Evolutionary conservation across 306 rosid genomes (phyloP), one percentile per base, ranked within the genome.

Genomic region (Inga oerstediana): DNA sequence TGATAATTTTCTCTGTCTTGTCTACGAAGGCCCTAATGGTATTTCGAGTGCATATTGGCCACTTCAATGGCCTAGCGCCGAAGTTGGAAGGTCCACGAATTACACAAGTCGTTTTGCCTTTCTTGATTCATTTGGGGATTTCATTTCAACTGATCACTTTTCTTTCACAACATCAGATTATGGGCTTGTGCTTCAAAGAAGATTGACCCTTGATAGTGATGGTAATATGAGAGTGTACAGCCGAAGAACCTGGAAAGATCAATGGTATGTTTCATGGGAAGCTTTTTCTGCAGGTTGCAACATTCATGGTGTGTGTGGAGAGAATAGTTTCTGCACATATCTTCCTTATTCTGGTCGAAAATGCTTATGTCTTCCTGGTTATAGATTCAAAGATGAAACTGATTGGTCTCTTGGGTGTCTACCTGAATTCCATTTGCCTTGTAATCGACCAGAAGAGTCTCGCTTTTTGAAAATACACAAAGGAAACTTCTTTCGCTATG

Each of bases 391-490:
- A 44, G 80, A 77, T 10, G 39, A 10, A 2, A 54, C 67, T 14
- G 83, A 88, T 72, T 82, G 81, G 87, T 72, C 87, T 16, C 14
- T 72, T 15, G 94, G 94, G 11, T 91, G 92, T 37, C 3, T 17
- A 19, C 61, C 61, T 5, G 24, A 54, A n/a, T 54, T 54, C 17
- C 6, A 54, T 19, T 54, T 54, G 61, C 19, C 61, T 17, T 54
- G 22, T n/a, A 17, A 19, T n/a, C 43, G 43, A 39, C 24, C 61
- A 19, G 24, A 19, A 17, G 61, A 54, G 2, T 54, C 61, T 51
- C 51, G 16, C 4, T 89, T 85, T 59, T 9, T 79, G 74, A 22
- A 1, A 2, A 44, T 44, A 44, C 48, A 9, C 3, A 44, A 10
- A 8, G 48, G 48, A 9, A 86, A 85, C 54, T 44, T 85, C 54